Evolutionary conservation across 2,329 filamentous ascomycete species (phyloP).

Genomic region (Cladosporium sp.): DNA sequence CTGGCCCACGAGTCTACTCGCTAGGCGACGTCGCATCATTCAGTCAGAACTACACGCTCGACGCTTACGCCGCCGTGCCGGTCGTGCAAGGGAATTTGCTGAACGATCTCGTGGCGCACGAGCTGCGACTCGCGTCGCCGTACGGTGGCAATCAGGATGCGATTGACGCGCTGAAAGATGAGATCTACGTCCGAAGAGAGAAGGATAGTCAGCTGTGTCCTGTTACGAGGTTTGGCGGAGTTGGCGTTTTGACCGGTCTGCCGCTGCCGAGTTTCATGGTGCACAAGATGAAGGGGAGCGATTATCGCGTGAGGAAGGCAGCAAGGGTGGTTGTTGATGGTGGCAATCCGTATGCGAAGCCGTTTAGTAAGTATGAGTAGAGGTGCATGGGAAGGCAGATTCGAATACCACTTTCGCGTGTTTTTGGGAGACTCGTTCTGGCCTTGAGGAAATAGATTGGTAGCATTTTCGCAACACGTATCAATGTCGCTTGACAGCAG

Average conservation of each 20-base stretch:
- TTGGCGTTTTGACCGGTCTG: slow-evolving; percentile 26
- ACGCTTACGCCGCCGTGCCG: slow-evolving; percentile 34
- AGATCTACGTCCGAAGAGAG: slow-evolving; percentile 14
- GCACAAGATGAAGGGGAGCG: slow-evolving; percentile 28
- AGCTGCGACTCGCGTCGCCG: slow-evolving; percentile 24
- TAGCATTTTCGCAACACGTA: too few relatives aligned
- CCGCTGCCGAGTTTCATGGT: slow-evolving; percentile 27
- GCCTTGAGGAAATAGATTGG: too few relatives aligned
- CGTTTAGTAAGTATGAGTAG: slow-evolving; percentile 8
- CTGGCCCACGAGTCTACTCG: slow-evolving; percentile 31
- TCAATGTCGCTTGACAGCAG: too few relatives aligned
- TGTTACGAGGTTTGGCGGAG: slow-evolving; percentile 29
- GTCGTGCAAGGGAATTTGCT: slow-evolving; percentile 32
- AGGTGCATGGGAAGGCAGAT: background rate
- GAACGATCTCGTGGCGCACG: slow-evolving; percentile 30
- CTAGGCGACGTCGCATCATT: slow-evolving; percentile 34
- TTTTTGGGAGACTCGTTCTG: too few relatives aligned
- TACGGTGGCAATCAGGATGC: slow-evolving; percentile 24
- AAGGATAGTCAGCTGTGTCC: slow-evolving; percentile 26
- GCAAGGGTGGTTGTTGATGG: slow-evolving; percentile 21
- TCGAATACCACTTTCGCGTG: too few relatives aligned
- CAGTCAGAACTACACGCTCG: slow-evolving; percentile 29
- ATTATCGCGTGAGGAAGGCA: slow-evolving; percentile 26
- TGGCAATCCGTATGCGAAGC: slow-evolving; percentile 21
- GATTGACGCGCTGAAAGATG: slow-evolving; percentile 24